Evolutionary conservation across 208 protist species (phyloP), one percentile per base, ranked within the genome.

Genomic region (Leishmania tropica): DNA sequence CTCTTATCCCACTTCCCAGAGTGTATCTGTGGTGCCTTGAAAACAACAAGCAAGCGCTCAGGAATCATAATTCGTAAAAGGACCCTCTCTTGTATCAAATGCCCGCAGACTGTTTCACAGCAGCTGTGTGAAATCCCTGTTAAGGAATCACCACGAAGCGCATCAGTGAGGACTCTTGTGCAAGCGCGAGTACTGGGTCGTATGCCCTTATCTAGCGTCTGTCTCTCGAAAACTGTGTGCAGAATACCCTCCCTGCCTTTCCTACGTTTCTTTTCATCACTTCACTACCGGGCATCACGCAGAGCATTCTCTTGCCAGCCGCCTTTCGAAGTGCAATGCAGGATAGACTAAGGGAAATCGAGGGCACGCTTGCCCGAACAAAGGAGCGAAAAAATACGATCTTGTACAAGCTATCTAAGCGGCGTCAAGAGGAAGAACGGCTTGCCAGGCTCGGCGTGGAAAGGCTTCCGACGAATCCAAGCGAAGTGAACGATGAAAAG

Each of bases 331-430:
- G 42, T 58, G 79, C 37, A 73, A 97, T 97, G 94, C 87, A 97
- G 78, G 92, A 97, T 70, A 81, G 89, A 37, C 77, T 95, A n/a
- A 75, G 88, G 5, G 92, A 97, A 84, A 97, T 97, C 35, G 92
- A 95, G 87, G 94, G 94, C 62, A 97, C 91, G 37, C 89, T 97
- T 65, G 92, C 94, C 58, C 87, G 94, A 10, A 93, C 90, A 58
- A 94, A 89, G 51, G 91, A 97, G 75, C 67, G 94, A 11, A 93
- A 96, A 79, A 94, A 92, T 54, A 97, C 94, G 7, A 90, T 97
- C 71, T 80, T 97, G 21, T 97, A 95, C 89, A 93, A 94, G 71
- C 75, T 93, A 62, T 76, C 86, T 17, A 93, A 95, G 80, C 84
- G 84, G 6, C 89, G 90, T 35, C 76, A 86, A 47, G 87, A 95